These are phyloP conservation scores for Penicillium argentinense DNA, from an alignment of 495 filamentous ascomycete genomes.

Conservation along the genomic window DNA sequence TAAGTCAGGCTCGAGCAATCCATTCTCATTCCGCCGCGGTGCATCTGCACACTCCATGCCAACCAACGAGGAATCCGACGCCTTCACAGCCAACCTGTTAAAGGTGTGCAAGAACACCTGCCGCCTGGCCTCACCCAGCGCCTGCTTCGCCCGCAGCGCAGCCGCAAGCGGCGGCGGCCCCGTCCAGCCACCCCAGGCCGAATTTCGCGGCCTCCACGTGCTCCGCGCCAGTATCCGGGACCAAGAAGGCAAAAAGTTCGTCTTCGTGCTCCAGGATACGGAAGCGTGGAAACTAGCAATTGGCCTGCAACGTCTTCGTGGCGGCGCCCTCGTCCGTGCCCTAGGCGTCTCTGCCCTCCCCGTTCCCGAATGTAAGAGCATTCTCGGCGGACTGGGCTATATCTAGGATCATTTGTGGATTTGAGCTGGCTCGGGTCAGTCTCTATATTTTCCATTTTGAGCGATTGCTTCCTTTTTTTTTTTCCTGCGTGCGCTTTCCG, in stretches of 20 bases:
- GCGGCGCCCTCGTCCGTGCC: conserved; percentile 66
- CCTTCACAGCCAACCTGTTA: conserved; percentile 56
- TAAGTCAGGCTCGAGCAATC: conserved; percentile 28
- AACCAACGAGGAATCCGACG: conserved; percentile 62
- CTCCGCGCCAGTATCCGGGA: conserved; percentile 81
- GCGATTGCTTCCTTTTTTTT: conserved; percentile 2
- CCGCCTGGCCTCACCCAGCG: conserved; percentile 43
- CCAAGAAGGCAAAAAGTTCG: conserved; percentile 75
- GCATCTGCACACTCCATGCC: conserved; percentile 44
- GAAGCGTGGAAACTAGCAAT: conserved; percentile 93
- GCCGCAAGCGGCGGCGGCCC: conserved; percentile 16
- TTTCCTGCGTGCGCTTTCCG: conserved; percentile 11
- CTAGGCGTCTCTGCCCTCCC: conserved; percentile 64
- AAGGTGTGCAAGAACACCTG: conserved; percentile 63
- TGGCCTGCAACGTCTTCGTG: conserved; percentile 71
- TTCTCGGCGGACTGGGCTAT: conserved; percentile 65
- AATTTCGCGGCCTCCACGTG: conserved; percentile 68
- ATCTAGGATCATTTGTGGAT: conserved; percentile 26
- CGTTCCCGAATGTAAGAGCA: conserved; percentile 55
- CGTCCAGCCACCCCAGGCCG: conserved; percentile 32
- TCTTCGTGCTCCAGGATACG: conserved; percentile 78
- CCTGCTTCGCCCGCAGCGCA: conserved; percentile 27
- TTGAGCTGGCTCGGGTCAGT: background rate
- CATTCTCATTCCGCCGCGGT: conserved; percentile 35
- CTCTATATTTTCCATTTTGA: conserved; percentile 1